Evolutionary conservation across 768 basidiomycete species (phyloP).

Genomic region (Chiua virens): DNA sequence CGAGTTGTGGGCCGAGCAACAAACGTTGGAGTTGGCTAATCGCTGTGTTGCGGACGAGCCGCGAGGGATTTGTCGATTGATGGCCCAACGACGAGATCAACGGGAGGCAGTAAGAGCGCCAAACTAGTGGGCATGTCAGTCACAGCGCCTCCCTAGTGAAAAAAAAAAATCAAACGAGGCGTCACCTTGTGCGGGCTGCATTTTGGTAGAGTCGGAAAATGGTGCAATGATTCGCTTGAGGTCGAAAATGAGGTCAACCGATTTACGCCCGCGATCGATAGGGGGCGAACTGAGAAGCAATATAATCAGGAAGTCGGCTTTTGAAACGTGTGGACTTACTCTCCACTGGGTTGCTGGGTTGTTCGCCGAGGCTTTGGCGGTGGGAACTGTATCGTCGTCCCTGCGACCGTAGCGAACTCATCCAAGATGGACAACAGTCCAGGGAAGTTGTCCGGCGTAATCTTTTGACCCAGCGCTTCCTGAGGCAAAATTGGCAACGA

Average conservation of each 20-base stretch:
- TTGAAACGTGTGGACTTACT: slow-evolving; percentile 38
- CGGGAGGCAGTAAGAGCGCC: slow-evolving; percentile 77
- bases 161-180: slow-evolving; percentile 3
- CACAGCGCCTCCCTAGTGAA: neutral
- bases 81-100: slow-evolving; percentile 69
- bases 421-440: slow-evolving; percentile 81
- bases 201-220: slow-evolving; percentile 51
- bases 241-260: slow-evolving; percentile 77
- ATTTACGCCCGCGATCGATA: slow-evolving; percentile 77
- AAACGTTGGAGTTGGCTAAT: slow-evolving; percentile 82
- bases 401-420: slow-evolving; percentile 82
- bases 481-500: slow-evolving; percentile 63
- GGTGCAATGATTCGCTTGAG: slow-evolving; percentile 65
- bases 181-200: slow-evolving; percentile 35
- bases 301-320: neutral
- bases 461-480: slow-evolving; percentile 59
- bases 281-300: slow-evolving; percentile 57
- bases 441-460: slow-evolving; percentile 76
- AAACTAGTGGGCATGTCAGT: slow-evolving; percentile 48
- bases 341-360: slow-evolving; percentile 49
- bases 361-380: slow-evolving; percentile 52
- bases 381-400: slow-evolving; percentile 58
- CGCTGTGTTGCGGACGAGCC: slow-evolving; percentile 82
- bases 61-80: slow-evolving; percentile 79
- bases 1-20: slow-evolving; percentile 73